These are phyloP conservation scores for Phylloporus sp. DNA, from an alignment of 768 basidiomycete genomes.

Conservation along the genomic window DNA sequence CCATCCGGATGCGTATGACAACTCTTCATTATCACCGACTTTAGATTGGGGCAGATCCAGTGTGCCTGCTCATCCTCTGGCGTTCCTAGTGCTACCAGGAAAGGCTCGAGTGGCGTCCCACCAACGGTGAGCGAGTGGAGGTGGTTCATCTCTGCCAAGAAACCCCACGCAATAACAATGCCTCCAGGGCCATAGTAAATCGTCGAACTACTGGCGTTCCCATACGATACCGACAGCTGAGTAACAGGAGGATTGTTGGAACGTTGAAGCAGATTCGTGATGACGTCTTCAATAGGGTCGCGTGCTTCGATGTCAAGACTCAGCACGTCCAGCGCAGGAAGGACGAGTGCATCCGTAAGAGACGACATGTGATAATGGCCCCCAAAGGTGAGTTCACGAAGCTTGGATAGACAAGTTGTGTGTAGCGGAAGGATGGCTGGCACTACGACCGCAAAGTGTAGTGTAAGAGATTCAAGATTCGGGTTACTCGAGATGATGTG, in stretches of 20 bases:
- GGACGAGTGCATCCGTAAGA: constrained; percentile 55
- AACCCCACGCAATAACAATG: constrained; percentile 60
- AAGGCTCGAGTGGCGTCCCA: constrained; percentile 58
- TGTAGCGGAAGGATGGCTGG: constrained; percentile 59
- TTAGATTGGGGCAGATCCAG: constrained; percentile 64
- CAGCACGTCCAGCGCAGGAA: constrained; percentile 55
- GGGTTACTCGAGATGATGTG: constrained; percentile 58
- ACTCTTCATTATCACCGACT: constrained; percentile 53
- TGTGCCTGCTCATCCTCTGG: constrained; percentile 55
- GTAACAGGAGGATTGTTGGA: constrained; percentile 54
- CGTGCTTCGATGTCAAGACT: constrained; percentile 68
- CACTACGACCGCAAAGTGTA: constrained; percentile 59
- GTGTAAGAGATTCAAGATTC: constrained; percentile 47
- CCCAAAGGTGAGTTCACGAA: constrained; percentile 54
- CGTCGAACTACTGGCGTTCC: constrained; percentile 32
- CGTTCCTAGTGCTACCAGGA: constrained; percentile 51
- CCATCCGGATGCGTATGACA: constrained; percentile 65
- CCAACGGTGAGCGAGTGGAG: constrained; percentile 60
- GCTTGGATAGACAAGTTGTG: constrained; percentile 47
- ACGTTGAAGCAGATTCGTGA: constrained; percentile 54
- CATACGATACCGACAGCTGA: constrained; percentile 60
- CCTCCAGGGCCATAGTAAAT: constrained; percentile 59
- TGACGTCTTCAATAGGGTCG: constrained; percentile 71
- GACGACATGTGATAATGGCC: constrained; percentile 62
- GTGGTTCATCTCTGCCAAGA: constrained; percentile 54